Evolutionary conservation across 306 rosid genomes (phyloP), one percentile per base, ranked within the genome.

Genomic region (Vigna radiata): DNA sequence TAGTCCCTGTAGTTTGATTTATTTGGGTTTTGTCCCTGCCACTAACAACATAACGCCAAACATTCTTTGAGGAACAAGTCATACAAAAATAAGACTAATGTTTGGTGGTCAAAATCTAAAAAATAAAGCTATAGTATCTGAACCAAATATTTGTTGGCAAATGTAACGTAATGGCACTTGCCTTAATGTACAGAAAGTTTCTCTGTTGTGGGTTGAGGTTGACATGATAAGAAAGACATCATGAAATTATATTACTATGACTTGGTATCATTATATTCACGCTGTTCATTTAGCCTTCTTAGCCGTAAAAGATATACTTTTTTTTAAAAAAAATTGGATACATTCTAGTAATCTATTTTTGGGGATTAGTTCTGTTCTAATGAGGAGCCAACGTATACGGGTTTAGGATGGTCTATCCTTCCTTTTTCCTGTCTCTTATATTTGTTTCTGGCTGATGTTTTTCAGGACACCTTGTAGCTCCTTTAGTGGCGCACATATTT

Each of bases 381-480:
- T 48, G 71, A 4, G 21, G 56, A 55, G 25, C 75, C 49, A 44
- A 70, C 36, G 7, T 17, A 10, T 37, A 50, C 59, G 52, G 43
- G 13, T 31, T 55, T 55, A 41, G 47, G 78, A 21, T 29, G 59
- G 23, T 29, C 10, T 55, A 7, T 15, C 73, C n/a, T 63, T 66
- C 29, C 17, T 67, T 60, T 60, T 60, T 43, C 43, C 61, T 61
- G 62, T 48, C 62, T 43, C 71, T 73, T 27, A 66, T 39, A 56
- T 29, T 65, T 65, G 18, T 19, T 78, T 58, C 7, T 4, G 15
- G 25, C 70, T 46, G 72, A 25, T 82, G 36, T 64, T 75, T 81
- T 88, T 88, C 90, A 96, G 98, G 99, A 53, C 87, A 96, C 89
- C 87, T 96, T 67, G 81, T 89, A 14, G 92, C 96, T 74, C 97